Conservation (phyloP, 495 filamentous ascomycete species). For the Hyaloscypha finlandica region DNA sequence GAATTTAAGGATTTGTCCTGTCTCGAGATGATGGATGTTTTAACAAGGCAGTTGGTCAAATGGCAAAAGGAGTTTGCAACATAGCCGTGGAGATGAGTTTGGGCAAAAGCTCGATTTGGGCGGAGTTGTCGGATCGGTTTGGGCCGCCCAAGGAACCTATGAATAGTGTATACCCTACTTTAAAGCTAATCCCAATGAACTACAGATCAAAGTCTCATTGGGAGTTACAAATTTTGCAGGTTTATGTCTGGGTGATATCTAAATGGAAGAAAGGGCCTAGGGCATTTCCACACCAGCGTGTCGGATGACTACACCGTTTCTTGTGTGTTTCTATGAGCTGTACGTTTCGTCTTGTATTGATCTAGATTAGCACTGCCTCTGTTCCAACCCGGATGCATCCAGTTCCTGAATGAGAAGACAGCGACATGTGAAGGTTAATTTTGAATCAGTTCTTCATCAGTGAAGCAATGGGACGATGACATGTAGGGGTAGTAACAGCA, state of each 20-base stretch:
- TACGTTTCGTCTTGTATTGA: no score
- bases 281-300: no score
- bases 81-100: conserved; percentile 3
- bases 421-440: no score
- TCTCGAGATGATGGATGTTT: conserved; percentile 80
- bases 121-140: neutral
- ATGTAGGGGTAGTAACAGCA: no score
- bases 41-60: conserved; percentile 73
- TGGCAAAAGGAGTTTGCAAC: conserved; percentile 66
- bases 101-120: neutral
- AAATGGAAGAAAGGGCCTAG: neutral
- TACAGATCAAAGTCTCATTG: neutral
- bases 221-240: neutral
- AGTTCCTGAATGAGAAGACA: no score
- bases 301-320: no score
- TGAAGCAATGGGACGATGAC: no score
- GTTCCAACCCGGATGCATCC: no score
- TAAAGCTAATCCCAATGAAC: neutral
- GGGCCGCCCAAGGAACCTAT: neutral
- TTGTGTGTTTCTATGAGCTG: no score
- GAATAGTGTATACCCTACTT: conserved; percentile 2
- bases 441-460: no score
- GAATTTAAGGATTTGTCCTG: conserved; percentile 69
- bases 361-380: no score
- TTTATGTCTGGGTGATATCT: neutral